These are phyloP conservation scores for Citrus mangshanensis DNA, from an alignment of 345 rosid species.

Conservation along the genomic window DNA sequence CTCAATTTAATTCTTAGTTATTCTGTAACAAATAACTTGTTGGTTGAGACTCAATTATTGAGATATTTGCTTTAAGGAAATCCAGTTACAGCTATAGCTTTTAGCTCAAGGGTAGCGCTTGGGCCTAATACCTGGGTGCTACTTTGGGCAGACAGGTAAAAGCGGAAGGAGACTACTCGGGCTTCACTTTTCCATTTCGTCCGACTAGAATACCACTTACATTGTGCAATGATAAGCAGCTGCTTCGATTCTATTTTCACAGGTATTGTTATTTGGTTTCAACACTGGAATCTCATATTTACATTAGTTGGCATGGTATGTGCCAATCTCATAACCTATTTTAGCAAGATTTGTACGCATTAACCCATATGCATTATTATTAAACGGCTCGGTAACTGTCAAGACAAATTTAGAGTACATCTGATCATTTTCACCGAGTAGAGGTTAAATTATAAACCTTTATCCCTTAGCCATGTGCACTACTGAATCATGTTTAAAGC, in stretches of 20 bases:
- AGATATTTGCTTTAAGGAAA: too few species aligned
- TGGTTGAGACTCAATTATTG: too few species aligned
- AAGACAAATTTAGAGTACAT: conserved; percentile 4
- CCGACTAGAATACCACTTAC: conserved; percentile 5
- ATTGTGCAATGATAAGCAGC: too few species aligned
- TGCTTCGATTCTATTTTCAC: too few species aligned
- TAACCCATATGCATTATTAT: neutral
- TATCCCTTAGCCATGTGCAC: neutral
- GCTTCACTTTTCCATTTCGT: neutral
- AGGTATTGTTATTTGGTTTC: neutral
- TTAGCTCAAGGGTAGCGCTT: too few species aligned
- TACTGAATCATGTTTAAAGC: neutral
- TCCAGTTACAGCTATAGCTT: too few species aligned
- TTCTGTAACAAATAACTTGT: too few species aligned
- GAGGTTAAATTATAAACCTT: neutral
- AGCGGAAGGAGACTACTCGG: neutral
- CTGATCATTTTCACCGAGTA: neutral
- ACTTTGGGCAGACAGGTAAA: too few species aligned
- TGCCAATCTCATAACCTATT: neutral
- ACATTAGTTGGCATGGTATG: neutral
- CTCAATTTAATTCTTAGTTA: too few species aligned
- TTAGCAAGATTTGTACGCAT: neutral
- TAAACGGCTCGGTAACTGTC: neutral
- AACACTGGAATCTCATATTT: neutral
- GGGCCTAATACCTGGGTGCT: too few species aligned